Percentiles rank a stretch among this genome's conserved stretches.
Evolutionary conservation across 768 basidiomycete species (phyloP).

Genomic region (Tylopilus subfusipes): DNA sequence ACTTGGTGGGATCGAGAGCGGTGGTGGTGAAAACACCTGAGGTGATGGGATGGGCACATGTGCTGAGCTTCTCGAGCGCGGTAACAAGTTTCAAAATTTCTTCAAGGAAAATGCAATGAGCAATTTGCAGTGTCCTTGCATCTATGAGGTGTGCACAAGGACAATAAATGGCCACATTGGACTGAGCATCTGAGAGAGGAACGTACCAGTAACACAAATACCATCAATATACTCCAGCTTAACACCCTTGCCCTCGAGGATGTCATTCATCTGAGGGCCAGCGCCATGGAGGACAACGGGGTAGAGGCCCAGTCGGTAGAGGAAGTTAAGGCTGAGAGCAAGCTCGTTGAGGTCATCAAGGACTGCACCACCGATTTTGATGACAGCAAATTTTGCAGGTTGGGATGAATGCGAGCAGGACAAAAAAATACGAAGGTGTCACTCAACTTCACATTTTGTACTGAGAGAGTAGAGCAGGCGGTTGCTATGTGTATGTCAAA

Average conservation of each 20-base stretch:
- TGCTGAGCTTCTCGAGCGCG: slow-evolving; percentile 91
- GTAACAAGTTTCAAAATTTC: slow-evolving; percentile 94
- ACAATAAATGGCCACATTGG: neutral
- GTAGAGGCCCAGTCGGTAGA: no score
- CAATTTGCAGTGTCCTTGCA: no score
- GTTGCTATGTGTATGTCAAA: slow-evolving; percentile 50
- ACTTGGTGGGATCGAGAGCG: slow-evolving; percentile 92
- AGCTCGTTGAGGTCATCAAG: no score
- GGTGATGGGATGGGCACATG: slow-evolving; percentile 95
- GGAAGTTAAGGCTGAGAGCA: no score
- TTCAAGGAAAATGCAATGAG: slow-evolving; percentile 94
- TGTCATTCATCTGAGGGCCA: no score
- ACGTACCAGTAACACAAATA: slow-evolving; percentile 89
- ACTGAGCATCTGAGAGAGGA: neutral
- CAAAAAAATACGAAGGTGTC: slow-evolving; percentile 97
- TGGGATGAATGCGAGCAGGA: slow-evolving; percentile 92
- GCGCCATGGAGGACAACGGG: no score
- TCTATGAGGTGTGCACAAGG: slow-evolving; percentile 45
- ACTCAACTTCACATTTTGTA: slow-evolving; percentile 95
- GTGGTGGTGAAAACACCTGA: slow-evolving; percentile 99
- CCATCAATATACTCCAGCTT: slow-evolving; percentile 99
- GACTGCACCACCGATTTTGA: no score
- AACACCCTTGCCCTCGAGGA: no score
- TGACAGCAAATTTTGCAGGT: no score
- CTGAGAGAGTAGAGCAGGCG: no score